Evolutionary conservation across 331 rosid genomes (phyloP).

Genomic region (Rosa hybrid): DNA sequence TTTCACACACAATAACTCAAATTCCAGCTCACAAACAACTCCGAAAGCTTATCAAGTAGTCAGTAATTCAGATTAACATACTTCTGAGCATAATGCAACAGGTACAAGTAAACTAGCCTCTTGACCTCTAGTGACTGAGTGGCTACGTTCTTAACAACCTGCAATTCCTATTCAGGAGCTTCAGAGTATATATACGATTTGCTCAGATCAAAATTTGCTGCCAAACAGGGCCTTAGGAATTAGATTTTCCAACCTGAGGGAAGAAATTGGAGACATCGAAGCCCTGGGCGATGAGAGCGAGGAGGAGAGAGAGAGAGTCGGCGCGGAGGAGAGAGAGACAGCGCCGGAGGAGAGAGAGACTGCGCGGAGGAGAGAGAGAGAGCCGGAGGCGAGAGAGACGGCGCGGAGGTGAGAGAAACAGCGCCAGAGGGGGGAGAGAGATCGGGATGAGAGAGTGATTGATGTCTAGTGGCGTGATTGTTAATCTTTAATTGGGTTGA

Average conservation of each 20-base stretch:
- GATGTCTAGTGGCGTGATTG: too few relatives aligned
- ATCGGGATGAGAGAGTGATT: too few relatives aligned
- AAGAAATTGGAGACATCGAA: slow-evolving; percentile 85
- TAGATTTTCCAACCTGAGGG: slow-evolving; percentile 66
- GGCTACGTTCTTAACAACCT: slow-evolving; percentile 98
- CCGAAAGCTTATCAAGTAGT: neutral
- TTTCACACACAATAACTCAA: neutral
- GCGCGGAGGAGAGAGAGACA: slow-evolving; percentile 60
- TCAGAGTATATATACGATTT: neutral
- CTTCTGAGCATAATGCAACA: slow-evolving; percentile 95
- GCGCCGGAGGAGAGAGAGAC: too few relatives aligned
- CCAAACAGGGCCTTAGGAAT: slow-evolving; percentile 10
- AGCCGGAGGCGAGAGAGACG: too few relatives aligned
- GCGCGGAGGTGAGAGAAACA: too few relatives aligned
- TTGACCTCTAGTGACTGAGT: slow-evolving; percentile 85
- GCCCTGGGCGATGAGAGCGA: slow-evolving; percentile 98
- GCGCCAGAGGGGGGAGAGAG: too few relatives aligned
- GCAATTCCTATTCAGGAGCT: slow-evolving; percentile 26
- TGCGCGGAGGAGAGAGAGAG: slow-evolving; percentile 63
- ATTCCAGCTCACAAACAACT: neutral
- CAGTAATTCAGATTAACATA: slow-evolving; percentile 37
- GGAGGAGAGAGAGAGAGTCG: too few relatives aligned
- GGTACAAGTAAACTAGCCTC: slow-evolving; percentile 93
- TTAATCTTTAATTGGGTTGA: too few relatives aligned
- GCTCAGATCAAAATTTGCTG: neutral